Conservation (phyloP, 148 eudicot species). For the Gaultheria prostrata region DNA sequence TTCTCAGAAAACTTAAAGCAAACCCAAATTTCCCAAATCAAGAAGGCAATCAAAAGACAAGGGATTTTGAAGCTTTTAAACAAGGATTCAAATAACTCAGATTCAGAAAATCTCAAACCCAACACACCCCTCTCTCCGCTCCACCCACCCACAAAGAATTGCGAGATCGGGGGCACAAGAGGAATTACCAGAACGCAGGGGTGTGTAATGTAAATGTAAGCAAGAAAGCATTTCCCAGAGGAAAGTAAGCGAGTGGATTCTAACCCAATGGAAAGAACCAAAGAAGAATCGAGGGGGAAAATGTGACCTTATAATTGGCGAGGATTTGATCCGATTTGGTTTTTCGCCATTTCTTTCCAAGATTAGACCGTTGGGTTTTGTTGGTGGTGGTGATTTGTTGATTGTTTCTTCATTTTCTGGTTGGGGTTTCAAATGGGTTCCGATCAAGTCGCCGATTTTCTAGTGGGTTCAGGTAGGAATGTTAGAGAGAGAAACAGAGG, state of each 20-base stretch:
- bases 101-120: neutral
- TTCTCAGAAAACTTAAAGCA: constrained; percentile 10
- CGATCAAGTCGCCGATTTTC: constrained; percentile 33
- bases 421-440: neutral
- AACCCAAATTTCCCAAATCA: constrained; percentile 12
- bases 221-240: neutral
- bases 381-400: neutral
- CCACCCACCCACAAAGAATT: constrained; percentile 16
- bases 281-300: constrained; percentile 30
- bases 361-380: constrained; percentile 16
- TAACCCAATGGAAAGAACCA: constrained; percentile 71
- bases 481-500: constrained; percentile 13
- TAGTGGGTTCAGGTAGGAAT: constrained; percentile 13
- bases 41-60: neutral
- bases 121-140: constrained; percentile 14
- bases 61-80: constrained; percentile 6
- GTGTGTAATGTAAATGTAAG: neutral
- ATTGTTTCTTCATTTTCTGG: neutral
- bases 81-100: neutral
- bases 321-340: neutral
- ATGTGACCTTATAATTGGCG: constrained; percentile 34
- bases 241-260: constrained; percentile 36
- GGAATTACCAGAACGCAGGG: neutral
- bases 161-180: constrained; percentile 14
- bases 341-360: constrained; percentile 27